Base-by-base conservation (phyloP, 495 filamentous ascomycete genomes). In the Friedmanniomyces simplex region DNA sequence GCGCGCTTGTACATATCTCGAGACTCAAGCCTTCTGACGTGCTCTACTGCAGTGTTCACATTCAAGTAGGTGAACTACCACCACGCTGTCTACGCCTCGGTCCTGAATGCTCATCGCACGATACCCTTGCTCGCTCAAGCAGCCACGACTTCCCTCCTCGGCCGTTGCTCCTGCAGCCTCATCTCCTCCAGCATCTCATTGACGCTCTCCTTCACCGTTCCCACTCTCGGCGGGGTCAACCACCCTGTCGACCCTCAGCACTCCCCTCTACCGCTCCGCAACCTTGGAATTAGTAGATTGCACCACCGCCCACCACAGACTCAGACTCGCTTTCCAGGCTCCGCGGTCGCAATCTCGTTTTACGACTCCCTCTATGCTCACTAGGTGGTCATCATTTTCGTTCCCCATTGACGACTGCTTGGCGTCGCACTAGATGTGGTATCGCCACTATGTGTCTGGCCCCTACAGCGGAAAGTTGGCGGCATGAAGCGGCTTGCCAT, bases 261-360 rank as follows among this genome's bases (percentile, higher is more conserved):
- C 26, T n/a, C 55, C 60, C 12, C n/a, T 37, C 57, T 56, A 20
- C 41, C 41, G 34, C 30, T 51, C 48, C 6, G 51, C 39, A 12
- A 21, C 20, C 21, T 55, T 45, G 37, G 54, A 50, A 10, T 14
- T 10, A 24, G 12, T 26, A 11, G 61, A 51, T 45, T 64, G 60
- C n/a, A 64, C 36, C 6, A 61, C 62, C 14, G 62, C 62, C 62
- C 62, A 64, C 28, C 41, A 34, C n/a, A 32, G 37, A 13, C 39
- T 42, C 50, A 63, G n/a, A 49, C 61, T 63, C 52, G 10, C 36
- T 42, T 48, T n/a, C 61, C 61, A 63, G 2, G 43, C 8, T 8
- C 30, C 58, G 2, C 18, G 20, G 20, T 62, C 46, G 11, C 61
- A 52, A 20, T 63, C 57, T 22, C 30, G 42, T 22, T 47, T 22